Base-by-base conservation (phyloP, 306 rosid genomes). In the Ormosia emarginata region DNA sequence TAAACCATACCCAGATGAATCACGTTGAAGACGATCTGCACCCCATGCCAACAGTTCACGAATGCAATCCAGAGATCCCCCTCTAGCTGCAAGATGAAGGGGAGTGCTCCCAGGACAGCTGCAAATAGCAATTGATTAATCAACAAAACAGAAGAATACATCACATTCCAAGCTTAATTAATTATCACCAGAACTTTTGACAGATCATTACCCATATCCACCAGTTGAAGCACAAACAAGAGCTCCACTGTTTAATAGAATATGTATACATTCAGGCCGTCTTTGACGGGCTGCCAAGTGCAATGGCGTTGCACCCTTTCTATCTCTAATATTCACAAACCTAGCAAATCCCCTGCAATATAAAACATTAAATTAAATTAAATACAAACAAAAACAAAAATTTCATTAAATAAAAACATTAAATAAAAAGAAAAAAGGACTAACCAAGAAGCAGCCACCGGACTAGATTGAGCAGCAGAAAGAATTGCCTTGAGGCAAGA, bases 51-150 rank as follows among this genome's bases (percentile, higher is more conserved):
- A 85, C 47, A 93, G 77, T 81, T 84, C 97, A 1, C 98, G 86
- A 61, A 94, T 89, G 88, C 98, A 94, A 82, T 94, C 97, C 59
- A 91, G 77, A 67, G 97, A 92, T 52, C 98, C 98, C 15, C 94
- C 97, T 85, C 92, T 90, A 41, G 98, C 98, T 13, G 98, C 98
- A 74, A 92, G 83, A 89, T 94, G 97, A 70, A 94, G 97, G 11
- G 98, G 93, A 75, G 97, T 90, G 71, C 98, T 93, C 64, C 97
- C 98, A 30, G 89, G 92, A 89, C 58, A 93, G 55, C 98, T 94
- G 92, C 78, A 71, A 74, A 81, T 65, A 83, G 62, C 62, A 81
- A 88, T 32, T 82, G 47, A 44, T 89, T 57, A 88, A 76, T 79
- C 58, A 50, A 78, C 24, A 47, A 76, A 66, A 70, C 29, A 50